Evolutionary conservation across 1,139 yeast genomes (phyloP), one percentile per base, ranked within the genome.

Genomic region (Candida sojae): DNA sequence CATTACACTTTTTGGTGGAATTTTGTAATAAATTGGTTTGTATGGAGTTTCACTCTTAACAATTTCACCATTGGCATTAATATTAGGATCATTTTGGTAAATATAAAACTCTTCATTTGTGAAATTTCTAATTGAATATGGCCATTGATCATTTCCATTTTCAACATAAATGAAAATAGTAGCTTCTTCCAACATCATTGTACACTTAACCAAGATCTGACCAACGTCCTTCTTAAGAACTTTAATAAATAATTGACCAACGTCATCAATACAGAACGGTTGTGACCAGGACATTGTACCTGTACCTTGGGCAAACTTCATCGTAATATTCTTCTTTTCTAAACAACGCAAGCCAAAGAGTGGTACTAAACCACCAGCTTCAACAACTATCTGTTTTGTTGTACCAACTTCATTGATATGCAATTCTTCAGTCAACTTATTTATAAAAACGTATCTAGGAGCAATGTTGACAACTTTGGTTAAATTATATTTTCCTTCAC

Each of bases 1-100:
- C 99, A 95, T 95, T 2, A 90, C 96, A 70, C 97, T 89, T 62
- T 83, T 84, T 1, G 96, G 84, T 0, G 97, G 98, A 25, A 92
- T 77, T 49, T 82, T 80, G 62, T 92, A 93, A 59, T 79, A 83
- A 25, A 90, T 76, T 2, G 95, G 95, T 54, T 83, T 84, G 62
- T 83, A 88, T n/a, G 71, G 72, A 6, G 68, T 72, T 49, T 74
- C 69, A 59, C 73, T 53, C 55, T 73, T 71, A 46, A 80, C 70
- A 40, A 74, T 72, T 50, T 83, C 88, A 7, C 93, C 96, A 56
- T 84, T 82, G 42, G 82, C 88, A 59, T 87, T 86, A 38, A 87
- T 71, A 56, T 84, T 81, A 0, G 97, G 97, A 66, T 91, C 87
- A 36, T 88, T 81, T 63, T 95, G 99, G 62, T 86, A 91, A 53